Evolutionary conservation across 78 protist genomes (phyloP).

Genomic region (Monosiga brevicollis): DNA sequence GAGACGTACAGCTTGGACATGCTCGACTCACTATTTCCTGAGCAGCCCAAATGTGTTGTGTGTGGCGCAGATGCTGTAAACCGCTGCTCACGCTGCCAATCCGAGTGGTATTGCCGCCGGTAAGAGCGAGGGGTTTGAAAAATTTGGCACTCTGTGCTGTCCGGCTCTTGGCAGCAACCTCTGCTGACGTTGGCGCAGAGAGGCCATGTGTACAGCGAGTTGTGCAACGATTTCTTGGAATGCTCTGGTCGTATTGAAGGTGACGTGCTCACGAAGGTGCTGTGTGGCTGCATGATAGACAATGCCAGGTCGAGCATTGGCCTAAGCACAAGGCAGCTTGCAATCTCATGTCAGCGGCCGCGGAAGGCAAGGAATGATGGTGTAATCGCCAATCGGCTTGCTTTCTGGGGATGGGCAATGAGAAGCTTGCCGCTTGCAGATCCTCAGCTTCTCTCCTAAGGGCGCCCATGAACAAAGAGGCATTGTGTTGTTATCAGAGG

Average conservation of each 20-base stretch:
- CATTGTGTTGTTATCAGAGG: no score
- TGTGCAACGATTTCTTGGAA: background rate
- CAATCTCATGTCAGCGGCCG: no score
- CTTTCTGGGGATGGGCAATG: no score
- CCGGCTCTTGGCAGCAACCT: background rate
- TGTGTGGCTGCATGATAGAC: background rate
- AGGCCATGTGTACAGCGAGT: background rate
- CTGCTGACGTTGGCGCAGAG: background rate
- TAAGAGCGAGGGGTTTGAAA: no score
- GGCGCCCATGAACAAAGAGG: no score
- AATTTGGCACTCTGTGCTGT: background rate
- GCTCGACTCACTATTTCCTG: background rate
- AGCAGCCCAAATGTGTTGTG: background rate
- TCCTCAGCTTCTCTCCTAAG: no score
- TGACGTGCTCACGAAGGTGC: background rate
- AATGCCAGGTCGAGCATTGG: background rate
- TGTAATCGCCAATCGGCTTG: no score
- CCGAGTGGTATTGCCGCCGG: constrained; percentile 15
- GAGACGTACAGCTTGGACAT: background rate
- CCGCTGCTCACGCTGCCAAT: constrained; percentile 20
- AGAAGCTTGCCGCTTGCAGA: no score
- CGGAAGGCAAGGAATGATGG: no score
- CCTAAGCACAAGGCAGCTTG: background rate
- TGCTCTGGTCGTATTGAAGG: background rate
- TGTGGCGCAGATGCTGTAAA: constrained; percentile 13